phyloP scores from a whole-genome alignment of 805 yeast genomes.

The Saccharomyces kudriavzevii region DNA sequence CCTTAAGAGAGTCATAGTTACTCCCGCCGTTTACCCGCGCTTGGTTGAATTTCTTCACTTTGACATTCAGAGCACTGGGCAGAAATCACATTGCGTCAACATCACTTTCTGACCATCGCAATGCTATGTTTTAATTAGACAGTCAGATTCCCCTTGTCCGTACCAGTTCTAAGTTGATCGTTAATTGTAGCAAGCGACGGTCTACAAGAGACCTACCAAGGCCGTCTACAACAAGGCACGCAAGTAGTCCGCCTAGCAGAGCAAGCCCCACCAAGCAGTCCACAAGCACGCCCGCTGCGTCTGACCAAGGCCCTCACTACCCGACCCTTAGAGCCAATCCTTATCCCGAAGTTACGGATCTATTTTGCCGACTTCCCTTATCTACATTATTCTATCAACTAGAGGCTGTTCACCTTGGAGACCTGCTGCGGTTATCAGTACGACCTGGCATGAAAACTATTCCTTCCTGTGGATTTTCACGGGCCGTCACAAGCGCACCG shows the following conservation, averaged over 20 bases:
- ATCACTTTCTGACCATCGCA: slow-evolving; percentile 39
- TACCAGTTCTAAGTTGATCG: slow-evolving; percentile 26
- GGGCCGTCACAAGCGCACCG: slow-evolving; percentile 37
- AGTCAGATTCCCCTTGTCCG: slow-evolving; percentile 37
- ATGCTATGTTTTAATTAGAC: slow-evolving; percentile 40
- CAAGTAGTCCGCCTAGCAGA: slow-evolving; percentile 22
- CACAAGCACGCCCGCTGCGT: slow-evolving; percentile 28
- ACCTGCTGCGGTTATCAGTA: slow-evolving; percentile 40
- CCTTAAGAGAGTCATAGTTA: slow-evolving; percentile 39
- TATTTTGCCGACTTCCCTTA: slow-evolving; percentile 39
- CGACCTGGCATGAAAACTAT: slow-evolving; percentile 36
- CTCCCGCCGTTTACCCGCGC: slow-evolving; percentile 43
- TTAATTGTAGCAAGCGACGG: slow-evolving; percentile 27
- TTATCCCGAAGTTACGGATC: slow-evolving; percentile 39
- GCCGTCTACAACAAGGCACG: slow-evolving; percentile 24
- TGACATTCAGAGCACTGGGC: slow-evolving; percentile 36
- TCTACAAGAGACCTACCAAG: slow-evolving; percentile 24
- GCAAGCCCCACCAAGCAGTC: slow-evolving; percentile 23
- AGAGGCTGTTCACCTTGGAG: slow-evolving; percentile 41
- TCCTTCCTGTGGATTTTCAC: slow-evolving; percentile 37
- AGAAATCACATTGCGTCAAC: slow-evolving; percentile 40
- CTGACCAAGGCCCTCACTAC: slow-evolving; percentile 34
- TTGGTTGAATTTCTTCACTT: slow-evolving; percentile 38
- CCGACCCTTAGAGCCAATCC: slow-evolving; percentile 39
- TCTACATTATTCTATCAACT: slow-evolving; percentile 38